Evolutionary conservation across 495 filamentous ascomycete species (phyloP).

Genomic region (Schizothecium vesticola): DNA sequence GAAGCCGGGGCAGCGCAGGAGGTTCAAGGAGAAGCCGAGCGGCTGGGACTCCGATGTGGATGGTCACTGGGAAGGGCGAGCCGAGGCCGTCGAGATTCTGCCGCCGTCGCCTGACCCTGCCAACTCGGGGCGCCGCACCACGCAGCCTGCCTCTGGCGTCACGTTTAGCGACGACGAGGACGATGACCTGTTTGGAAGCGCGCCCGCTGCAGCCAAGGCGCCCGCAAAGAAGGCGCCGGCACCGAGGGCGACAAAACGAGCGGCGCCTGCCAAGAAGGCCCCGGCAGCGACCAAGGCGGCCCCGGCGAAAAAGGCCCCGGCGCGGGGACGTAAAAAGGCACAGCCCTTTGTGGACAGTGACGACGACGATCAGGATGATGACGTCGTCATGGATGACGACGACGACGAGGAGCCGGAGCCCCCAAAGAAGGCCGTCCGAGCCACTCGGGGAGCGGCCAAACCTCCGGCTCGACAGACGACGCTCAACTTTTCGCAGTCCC

Average conservation of each 20-base stretch:
- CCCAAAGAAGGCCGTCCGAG: slow-evolving; percentile 33
- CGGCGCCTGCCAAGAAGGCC: slow-evolving; percentile 38
- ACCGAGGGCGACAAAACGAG: slow-evolving; percentile 32
- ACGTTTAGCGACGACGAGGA: slow-evolving; percentile 28
- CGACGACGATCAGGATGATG: slow-evolving; percentile 59
- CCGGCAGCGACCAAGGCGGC: slow-evolving; percentile 37
- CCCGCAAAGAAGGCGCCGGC: slow-evolving; percentile 33
- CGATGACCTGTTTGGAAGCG: slow-evolving; percentile 35
- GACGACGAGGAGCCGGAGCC: slow-evolving; percentile 42
- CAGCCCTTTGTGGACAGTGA: slow-evolving; percentile 50
- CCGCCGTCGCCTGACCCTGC: slow-evolving; percentile 40
- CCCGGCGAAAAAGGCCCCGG: slow-evolving; percentile 31
- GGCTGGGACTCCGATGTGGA: slow-evolving; percentile 83
- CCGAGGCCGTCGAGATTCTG: slow-evolving; percentile 55
- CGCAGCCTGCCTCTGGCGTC: slow-evolving; percentile 13
- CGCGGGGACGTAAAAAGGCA: slow-evolving; percentile 43
- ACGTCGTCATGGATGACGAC: slow-evolving; percentile 61
- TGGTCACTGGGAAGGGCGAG: slow-evolving; percentile 77
- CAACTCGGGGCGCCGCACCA: slow-evolving; percentile 33
- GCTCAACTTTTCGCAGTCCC: slow-evolving; percentile 60
- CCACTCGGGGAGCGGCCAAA: slow-evolving; percentile 30
- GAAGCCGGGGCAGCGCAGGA: slow-evolving; percentile 50
- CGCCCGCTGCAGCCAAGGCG: slow-evolving; percentile 22
- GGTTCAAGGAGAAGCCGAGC: slow-evolving; percentile 68
- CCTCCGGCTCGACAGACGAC: slow-evolving; percentile 56